Percentiles rank a stretch among this genome's conserved stretches.
phyloP scores from a whole-genome alignment of 2,329 filamentous ascomycete genomes.

The Fusarium sacchari region DNA sequence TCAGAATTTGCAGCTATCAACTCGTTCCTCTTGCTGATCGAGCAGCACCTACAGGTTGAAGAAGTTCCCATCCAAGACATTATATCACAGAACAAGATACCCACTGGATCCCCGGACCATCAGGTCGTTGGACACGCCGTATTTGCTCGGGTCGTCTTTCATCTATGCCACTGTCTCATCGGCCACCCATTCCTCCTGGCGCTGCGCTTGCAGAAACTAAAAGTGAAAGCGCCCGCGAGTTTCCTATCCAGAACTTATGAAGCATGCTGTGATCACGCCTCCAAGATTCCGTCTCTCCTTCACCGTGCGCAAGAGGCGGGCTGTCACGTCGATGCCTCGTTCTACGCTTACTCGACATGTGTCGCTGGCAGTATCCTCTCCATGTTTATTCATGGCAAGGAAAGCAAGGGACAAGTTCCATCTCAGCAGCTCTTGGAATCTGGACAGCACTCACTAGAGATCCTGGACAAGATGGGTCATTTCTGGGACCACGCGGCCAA shows the following conservation, averaged over 20 bases:
- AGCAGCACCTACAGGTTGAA: neutral
- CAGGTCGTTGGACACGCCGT: neutral
- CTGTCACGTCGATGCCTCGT: neutral
- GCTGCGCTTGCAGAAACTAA: accelerated
- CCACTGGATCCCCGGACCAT: neutral
- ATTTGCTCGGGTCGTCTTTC: neutral
- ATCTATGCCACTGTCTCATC: neutral
- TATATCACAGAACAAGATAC: neutral
- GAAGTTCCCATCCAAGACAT: neutral
- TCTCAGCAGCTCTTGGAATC: neutral
- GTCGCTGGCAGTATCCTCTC: neutral
- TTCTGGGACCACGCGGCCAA: conserved; percentile 25
- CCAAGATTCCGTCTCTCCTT: neutral
- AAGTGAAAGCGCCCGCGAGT: neutral
- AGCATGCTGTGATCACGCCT: neutral
- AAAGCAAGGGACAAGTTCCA: neutral
- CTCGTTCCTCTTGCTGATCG: neutral
- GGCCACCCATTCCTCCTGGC: neutral
- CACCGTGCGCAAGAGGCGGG: neutral
- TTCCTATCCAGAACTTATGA: neutral
- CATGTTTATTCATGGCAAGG: neutral
- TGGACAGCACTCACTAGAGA: neutral
- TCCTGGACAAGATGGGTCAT: conserved; percentile 1
- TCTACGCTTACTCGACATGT: neutral
- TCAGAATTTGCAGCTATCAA: neutral